Percentiles rank a stretch among this genome's conserved stretches.
Evolutionary conservation across 2,329 filamentous ascomycete species (phyloP).

Genomic region (Trichoderma pleuroti): DNA sequence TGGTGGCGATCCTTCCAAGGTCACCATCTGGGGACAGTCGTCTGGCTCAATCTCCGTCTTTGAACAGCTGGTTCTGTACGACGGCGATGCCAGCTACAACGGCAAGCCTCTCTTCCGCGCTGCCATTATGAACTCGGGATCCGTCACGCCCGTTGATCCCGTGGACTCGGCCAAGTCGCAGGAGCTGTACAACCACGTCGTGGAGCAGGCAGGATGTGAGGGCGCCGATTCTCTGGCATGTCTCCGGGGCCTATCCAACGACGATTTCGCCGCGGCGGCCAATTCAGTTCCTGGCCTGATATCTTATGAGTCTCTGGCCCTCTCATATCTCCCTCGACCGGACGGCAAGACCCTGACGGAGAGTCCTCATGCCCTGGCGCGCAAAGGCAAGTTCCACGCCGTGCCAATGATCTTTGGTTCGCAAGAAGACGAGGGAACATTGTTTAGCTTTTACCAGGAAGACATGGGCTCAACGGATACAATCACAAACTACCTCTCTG

Average conservation of each 20-base stretch:
- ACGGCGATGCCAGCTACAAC: slow-evolving; percentile 70
- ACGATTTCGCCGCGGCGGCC: slow-evolving; percentile 59
- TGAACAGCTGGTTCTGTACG: slow-evolving; percentile 71
- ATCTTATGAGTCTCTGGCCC: slow-evolving; percentile 63
- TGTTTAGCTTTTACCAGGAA: slow-evolving; percentile 66
- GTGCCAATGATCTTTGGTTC: slow-evolving; percentile 60
- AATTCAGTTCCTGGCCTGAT: slow-evolving; percentile 68
- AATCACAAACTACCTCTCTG: slow-evolving; percentile 60
- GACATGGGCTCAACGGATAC: slow-evolving; percentile 62
- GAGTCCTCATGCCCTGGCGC: slow-evolving; percentile 58
- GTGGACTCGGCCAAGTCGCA: slow-evolving; percentile 66
- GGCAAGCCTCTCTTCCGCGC: slow-evolving; percentile 70
- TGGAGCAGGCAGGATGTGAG: slow-evolving; percentile 58
- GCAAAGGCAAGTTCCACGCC: slow-evolving; percentile 45
- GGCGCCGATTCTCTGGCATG: slow-evolving; percentile 59
- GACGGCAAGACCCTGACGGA: slow-evolving; percentile 61
- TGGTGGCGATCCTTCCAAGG: not conserved
- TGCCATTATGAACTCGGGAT: slow-evolving; percentile 75
- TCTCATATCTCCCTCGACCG: slow-evolving; percentile 72
- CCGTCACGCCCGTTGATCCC: slow-evolving; percentile 56
- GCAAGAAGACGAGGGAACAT: slow-evolving; percentile 76
- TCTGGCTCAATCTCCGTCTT: slow-evolving; percentile 70
- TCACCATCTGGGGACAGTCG: slow-evolving; percentile 57
- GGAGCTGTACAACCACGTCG: slow-evolving; percentile 59
- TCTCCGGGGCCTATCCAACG: slow-evolving; percentile 58